A percentile compares a stretch with the other conserved stretches of the same genome.
Evolutionary conservation across 2,329 filamentous ascomycete species (phyloP).

Genomic region (Fusarium sp.): DNA sequence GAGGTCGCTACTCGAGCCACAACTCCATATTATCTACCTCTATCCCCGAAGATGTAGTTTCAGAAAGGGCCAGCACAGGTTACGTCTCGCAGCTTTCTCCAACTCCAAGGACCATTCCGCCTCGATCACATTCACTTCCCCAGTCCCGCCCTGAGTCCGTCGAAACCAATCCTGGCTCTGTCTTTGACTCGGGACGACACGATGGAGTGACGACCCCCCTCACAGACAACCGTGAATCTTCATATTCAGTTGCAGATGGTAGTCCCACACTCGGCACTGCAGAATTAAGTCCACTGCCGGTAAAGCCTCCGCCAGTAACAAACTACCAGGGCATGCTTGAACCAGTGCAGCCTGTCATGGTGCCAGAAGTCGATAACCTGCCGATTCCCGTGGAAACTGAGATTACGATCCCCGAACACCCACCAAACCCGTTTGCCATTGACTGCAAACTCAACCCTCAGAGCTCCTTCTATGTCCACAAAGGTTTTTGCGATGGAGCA

Average conservation of each 20-base stretch:
- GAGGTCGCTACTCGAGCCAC: constrained; percentile 34
- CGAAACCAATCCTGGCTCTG: constrained; percentile 38
- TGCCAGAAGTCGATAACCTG: constrained; percentile 36
- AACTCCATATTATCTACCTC: constrained; percentile 40
- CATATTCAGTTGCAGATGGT: constrained; percentile 31
- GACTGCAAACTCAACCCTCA: constrained; percentile 55
- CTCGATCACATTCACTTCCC: constrained; percentile 27
- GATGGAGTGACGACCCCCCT: constrained; percentile 34
- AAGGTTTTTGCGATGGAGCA: constrained; percentile 66
- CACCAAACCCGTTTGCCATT: constrained; percentile 32
- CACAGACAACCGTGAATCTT: constrained; percentile 36
- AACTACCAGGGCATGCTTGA: constrained; percentile 29
- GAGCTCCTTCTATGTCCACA: constrained; percentile 63
- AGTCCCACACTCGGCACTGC: constrained; percentile 40
- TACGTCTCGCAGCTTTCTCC: constrained; percentile 29
- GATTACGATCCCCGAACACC: constrained; percentile 7
- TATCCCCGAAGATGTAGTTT: constrained; percentile 41
- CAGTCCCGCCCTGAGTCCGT: constrained; percentile 40
- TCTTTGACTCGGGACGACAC: constrained; percentile 35
- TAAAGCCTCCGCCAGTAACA: constrained; percentile 20
- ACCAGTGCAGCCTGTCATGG: background rate
- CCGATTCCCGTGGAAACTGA: constrained; percentile 42
- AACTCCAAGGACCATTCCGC: constrained; percentile 22
- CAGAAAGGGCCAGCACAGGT: constrained; percentile 27
- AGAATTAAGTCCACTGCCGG: constrained; percentile 31